Percentiles rank a stretch among this genome's conserved stretches.
Evolutionary conservation across 129 eudicot genomes (phyloP).

Genomic region (Gnaphalium uliginosum): DNA sequence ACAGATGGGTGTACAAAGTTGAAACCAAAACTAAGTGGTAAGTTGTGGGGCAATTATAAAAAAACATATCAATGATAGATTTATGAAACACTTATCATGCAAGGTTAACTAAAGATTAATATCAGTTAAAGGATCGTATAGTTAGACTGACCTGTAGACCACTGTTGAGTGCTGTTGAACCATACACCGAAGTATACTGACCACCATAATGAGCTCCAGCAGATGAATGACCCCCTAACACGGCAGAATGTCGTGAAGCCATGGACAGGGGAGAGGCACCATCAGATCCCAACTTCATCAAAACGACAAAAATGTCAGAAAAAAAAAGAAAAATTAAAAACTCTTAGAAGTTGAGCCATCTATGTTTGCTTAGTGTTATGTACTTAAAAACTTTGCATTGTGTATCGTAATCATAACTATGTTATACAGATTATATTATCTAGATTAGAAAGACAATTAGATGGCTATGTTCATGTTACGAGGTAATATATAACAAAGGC

Average conservation of each 20-base stretch:
- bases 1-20: not conserved
- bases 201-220: constrained; percentile 69
- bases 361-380: too few species aligned
- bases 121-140: not conserved
- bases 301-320: constrained; percentile 15
- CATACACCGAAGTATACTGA: constrained; percentile 68
- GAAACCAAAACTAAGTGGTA: not conserved
- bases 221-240: constrained; percentile 63
- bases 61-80: not conserved
- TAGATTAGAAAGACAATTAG: too few species aligned
- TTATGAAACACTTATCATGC: not conserved
- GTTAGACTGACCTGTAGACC: constrained; percentile 60
- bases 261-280: constrained; percentile 48
- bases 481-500: too few species aligned
- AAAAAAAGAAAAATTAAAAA: not conserved
- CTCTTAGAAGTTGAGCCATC: too few species aligned
- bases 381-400: too few species aligned
- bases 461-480: too few species aligned
- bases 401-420: too few species aligned
- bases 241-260: constrained; percentile 58
- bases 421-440: too few species aligned
- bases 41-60: not conserved
- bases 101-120: not conserved
- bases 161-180: constrained; percentile 58
- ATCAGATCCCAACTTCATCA: constrained; percentile 53